Percentiles rank a stretch among this genome's conserved stretches.
phyloP scores from a whole-genome alignment of 768 basidiomycete species.

The Albatrellus ellisii region DNA sequence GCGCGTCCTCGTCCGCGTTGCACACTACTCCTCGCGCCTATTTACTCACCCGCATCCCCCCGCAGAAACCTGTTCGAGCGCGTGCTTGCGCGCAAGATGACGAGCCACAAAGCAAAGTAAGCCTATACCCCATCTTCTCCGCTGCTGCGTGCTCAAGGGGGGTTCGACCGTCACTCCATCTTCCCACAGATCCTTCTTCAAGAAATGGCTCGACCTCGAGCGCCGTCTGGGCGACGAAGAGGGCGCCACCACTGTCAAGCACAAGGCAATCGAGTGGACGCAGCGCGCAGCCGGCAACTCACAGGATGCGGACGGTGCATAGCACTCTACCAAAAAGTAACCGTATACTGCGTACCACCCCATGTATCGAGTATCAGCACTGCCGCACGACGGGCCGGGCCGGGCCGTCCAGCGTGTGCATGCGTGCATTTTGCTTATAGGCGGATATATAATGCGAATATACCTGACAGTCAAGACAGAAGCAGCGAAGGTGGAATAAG shows the following conservation, averaged over 20 bases:
- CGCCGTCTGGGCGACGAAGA: conserved; percentile 77
- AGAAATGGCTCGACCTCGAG: conserved; percentile 92
- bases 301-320: no score
- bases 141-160: neutral
- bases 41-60: neutral
- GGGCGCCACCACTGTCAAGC: conserved; percentile 69
- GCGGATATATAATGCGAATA: conserved; percentile 17
- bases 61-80: conserved; percentile 81
- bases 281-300: conserved; percentile 35
- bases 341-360: no score
- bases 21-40: no score
- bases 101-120: conserved; percentile 91
- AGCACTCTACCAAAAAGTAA: no score
- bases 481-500: conserved; percentile 22
- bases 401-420: conserved; percentile 6
- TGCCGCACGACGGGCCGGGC: no score
- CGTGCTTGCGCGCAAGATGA: conserved; percentile 74
- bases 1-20: no score
- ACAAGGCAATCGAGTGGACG: conserved; percentile 88
- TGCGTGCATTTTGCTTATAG: conserved; percentile 11
- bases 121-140: conserved; percentile 18
- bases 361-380: no score
- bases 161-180: neutral
- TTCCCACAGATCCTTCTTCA: conserved; percentile 71
- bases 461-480: conserved; percentile 22